phyloP scores from a whole-genome alignment of 305 asterid species.

The Andrographis paniculata region DNA sequence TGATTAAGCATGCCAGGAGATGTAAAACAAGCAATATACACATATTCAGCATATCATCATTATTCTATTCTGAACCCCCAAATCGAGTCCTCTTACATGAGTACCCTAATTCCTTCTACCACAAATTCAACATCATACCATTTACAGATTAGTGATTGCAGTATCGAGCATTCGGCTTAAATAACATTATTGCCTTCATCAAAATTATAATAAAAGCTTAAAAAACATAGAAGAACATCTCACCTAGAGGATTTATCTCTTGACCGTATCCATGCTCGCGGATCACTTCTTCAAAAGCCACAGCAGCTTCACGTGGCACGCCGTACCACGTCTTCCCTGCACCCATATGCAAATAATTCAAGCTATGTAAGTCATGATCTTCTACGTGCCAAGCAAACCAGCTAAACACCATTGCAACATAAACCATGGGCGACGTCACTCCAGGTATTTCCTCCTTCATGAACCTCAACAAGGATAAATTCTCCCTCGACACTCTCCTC shows the following conservation, averaged over 20 bases:
- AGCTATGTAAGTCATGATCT: constrained; percentile 99
- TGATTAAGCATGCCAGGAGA: no score
- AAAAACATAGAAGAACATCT: constrained; percentile 14
- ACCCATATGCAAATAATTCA: constrained; percentile 90
- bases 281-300: constrained; percentile 91
- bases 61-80: constrained; percentile 2
- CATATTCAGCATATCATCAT: not conserved
- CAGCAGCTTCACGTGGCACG: constrained; percentile 90
- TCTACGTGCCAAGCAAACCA: constrained; percentile 99
- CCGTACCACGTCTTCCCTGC: constrained; percentile 98
- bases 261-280: constrained; percentile 95
- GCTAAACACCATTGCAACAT: constrained; percentile 97
- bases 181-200: constrained; percentile 1
- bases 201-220: not conserved
- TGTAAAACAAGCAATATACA: no score
- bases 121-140: not conserved
- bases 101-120: not conserved
- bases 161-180: not conserved
- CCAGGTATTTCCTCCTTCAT: constrained; percentile 99
- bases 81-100: not conserved
- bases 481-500: constrained; percentile 93
- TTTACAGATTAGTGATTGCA: not conserved
- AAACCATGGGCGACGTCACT: constrained; percentile 98
- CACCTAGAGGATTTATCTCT: constrained; percentile 95
- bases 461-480: constrained; percentile 71